Base-by-base conservation (phyloP, 352 stramenopile genomes). In the Pythium guiyangense region DNA sequence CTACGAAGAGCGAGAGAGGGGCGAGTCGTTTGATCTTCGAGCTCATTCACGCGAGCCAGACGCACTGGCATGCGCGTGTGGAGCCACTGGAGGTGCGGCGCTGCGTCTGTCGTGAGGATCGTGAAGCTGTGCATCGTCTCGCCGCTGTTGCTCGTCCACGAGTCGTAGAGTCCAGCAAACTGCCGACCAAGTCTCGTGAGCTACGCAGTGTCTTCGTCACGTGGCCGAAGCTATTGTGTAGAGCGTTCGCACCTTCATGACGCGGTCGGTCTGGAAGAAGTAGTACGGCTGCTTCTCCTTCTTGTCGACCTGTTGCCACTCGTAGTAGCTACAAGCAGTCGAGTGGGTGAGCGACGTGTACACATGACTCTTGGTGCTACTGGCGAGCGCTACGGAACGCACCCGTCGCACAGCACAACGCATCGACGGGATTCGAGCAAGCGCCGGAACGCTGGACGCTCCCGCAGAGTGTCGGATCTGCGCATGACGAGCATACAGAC, bases 271-370 rank as follows among this genome's bases (percentile, higher is more conserved):
- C 29, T 69, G 73, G 39, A 89, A 77, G 49, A 96, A 80, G 52
- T 96, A 97, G 71, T 95, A 96, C 31, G 90, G 90, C 55, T 97
- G 90, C 60, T 95, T 96, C 52, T 91, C 80, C 18, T 73, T 73
- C 67, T 92, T 96, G 59, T 84, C 70, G 15, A 96, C 65, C 60
- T 93, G 81, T 35, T 94, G 84, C 90, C 90, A 97, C 57, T 97
- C 90, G 59, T 96, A 97, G 62, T 96, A 96, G 9, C 77, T 87
- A 26, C 10, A 22, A 29, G 37, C 63, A 1, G n/a, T 12, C 2
- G 39, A 18, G 39, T 45, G 3, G n/a, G 29, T 22, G 17, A 37
- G 22, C 22, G 17, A n/a, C 42, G 34, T 2, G 44, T n/a, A n/a
- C 1, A 15, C 18, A 51, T 45, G 27, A 22, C 29, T 57, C 8